Conservation (phyloP, 1,139 yeast species). For the Saccharomycopsis crataegensis region DNA sequence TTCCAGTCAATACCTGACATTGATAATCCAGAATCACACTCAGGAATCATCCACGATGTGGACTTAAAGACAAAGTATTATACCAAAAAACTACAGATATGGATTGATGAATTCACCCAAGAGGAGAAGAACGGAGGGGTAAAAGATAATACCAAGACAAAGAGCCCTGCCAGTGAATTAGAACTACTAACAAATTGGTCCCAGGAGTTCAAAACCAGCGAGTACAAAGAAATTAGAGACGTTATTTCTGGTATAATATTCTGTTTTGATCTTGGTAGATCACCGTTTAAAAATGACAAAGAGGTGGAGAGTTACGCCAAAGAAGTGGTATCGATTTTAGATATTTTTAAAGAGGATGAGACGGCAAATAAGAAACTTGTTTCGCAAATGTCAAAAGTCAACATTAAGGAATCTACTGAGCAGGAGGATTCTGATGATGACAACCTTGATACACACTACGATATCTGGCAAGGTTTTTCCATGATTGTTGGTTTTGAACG, state of each 20-base stretch:
- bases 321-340: slow-evolving; percentile 1
- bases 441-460: not conserved
- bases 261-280: slow-evolving; percentile 9
- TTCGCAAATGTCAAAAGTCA: not conserved
- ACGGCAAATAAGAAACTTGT: not conserved
- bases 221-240: slow-evolving; percentile 18
- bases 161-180: not conserved
- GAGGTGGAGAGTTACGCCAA: slow-evolving; percentile 7
- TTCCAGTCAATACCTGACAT: slow-evolving; percentile 10
- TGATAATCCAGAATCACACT: slow-evolving; percentile 1
- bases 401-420: not conserved
- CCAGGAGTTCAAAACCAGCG: slow-evolving; percentile 7
- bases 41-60: slow-evolving; percentile 17
- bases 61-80: slow-evolving; percentile 17
- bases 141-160: not conserved
- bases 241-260: slow-evolving; percentile 17
- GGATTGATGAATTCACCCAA: slow-evolving; percentile 16
- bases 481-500: slow-evolving; percentile 5
- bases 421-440: not conserved
- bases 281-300: not conserved
- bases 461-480: slow-evolving; percentile 15
- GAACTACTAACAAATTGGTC: slow-evolving; percentile 9
- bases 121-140: not conserved
- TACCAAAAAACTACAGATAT: slow-evolving; percentile 10
- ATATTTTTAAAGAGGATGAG: slow-evolving; percentile 7